Percentiles rank a stretch among this genome's conserved stretches.
These are phyloP conservation scores for Cryptococcus sp. DNA, from an alignment of 1,284 basidiomycete species.

Conservation along the genomic window DNA sequence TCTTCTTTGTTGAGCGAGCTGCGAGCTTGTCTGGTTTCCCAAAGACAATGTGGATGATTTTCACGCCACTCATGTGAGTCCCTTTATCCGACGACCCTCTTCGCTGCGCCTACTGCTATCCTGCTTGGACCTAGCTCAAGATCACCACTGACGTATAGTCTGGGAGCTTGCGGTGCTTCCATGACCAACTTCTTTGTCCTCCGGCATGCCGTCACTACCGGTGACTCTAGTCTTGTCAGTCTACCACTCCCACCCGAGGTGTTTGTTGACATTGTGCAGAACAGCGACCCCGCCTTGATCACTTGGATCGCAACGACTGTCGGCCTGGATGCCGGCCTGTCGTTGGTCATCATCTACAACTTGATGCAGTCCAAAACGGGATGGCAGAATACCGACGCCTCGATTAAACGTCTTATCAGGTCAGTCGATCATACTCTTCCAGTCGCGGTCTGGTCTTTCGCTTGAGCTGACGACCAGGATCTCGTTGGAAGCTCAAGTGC, in stretches of 20 bases:
- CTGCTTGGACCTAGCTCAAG: too few species aligned
- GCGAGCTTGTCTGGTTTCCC: not conserved
- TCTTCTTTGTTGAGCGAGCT: constrained; percentile 4
- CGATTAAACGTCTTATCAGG: not conserved
- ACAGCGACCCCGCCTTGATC: not conserved
- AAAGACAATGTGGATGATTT: not conserved
- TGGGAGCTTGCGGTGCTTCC: not conserved
- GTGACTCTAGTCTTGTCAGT: too few species aligned
- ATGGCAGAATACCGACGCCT: constrained; percentile 1
- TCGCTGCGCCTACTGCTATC: too few species aligned
- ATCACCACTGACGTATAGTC: not conserved
- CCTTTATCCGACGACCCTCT: not conserved
- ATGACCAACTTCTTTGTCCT: not conserved
- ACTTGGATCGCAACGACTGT: constrained; percentile 1
- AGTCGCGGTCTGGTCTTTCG: too few species aligned
- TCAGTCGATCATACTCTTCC: not conserved
- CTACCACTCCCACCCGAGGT: too few species aligned
- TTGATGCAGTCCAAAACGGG: not conserved
- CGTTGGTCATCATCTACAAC: constrained; percentile 2
- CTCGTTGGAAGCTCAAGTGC: constrained; percentile 4
- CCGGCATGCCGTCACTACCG: not conserved
- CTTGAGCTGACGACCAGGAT: not conserved
- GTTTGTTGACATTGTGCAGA: too few species aligned
- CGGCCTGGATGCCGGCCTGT: not conserved
- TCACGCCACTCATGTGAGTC: not conserved